Evolutionary conservation across 306 rosid genomes (phyloP).

Genomic region (Abrus precatorius): DNA sequence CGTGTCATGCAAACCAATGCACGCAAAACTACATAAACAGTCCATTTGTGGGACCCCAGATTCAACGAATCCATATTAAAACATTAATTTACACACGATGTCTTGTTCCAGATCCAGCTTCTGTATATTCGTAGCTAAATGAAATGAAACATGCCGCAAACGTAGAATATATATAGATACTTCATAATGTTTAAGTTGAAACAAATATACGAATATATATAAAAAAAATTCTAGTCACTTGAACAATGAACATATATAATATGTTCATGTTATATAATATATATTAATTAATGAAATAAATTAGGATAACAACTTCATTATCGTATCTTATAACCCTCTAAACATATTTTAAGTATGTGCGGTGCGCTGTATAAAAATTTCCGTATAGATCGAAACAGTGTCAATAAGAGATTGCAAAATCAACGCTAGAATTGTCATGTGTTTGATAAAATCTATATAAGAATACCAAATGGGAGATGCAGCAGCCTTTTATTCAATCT

Average conservation of each 20-base stretch:
- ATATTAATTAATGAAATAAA: background rate
- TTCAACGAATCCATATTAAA: slow-evolving; percentile 41
- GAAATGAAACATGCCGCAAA: background rate
- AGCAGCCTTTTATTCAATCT: slow-evolving; percentile 49
- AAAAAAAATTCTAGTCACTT: background rate
- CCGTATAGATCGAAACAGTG: background rate
- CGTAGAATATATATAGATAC: background rate
- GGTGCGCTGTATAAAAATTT: slow-evolving; percentile 5
- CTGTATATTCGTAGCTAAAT: background rate
- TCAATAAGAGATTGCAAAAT: background rate
- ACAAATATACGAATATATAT: background rate
- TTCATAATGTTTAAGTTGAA: background rate
- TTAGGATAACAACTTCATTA: slow-evolving; percentile 18
- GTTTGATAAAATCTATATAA: slow-evolving; percentile 22
- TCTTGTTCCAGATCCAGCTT: background rate
- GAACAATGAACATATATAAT: background rate
- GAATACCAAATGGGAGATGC: slow-evolving; percentile 1
- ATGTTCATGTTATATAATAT: background rate
- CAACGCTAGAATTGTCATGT: background rate
- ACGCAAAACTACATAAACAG: slow-evolving; percentile 34
- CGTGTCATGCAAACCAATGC: slow-evolving; percentile 34
- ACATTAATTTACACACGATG: background rate
- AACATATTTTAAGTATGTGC: slow-evolving; percentile 7
- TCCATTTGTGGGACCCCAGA: slow-evolving; percentile 34
- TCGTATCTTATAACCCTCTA: background rate